phyloP scores from a whole-genome alignment of 2,329 filamentous ascomycete species.

The Alternaria sp. region DNA sequence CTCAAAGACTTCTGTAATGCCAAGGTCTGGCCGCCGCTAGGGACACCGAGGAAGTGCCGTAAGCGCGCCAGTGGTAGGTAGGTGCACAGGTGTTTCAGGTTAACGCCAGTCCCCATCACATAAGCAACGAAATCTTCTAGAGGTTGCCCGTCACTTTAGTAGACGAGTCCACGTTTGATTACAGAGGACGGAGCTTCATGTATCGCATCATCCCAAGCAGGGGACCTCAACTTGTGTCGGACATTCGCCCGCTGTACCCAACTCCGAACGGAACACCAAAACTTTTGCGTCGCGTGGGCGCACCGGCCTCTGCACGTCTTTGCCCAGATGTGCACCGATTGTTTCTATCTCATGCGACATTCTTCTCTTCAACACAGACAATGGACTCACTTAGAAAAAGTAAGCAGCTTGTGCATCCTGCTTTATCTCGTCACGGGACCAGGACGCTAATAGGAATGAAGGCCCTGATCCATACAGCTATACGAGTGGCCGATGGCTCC shows the following conservation, averaged over 20 bases:
- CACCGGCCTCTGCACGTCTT: not conserved
- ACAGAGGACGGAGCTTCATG: not conserved
- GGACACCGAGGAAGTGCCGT: too few species aligned
- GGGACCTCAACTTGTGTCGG: not conserved
- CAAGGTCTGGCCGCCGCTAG: too few species aligned
- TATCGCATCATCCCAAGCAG: not conserved
- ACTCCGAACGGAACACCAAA: not conserved
- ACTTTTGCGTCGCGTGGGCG: not conserved
- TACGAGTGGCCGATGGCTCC: conserved; percentile 49
- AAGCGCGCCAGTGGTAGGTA: too few species aligned
- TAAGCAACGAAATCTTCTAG: too few species aligned
- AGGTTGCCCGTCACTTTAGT: too few species aligned
- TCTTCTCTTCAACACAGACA: not conserved
- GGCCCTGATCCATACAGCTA: conserved; percentile 34
- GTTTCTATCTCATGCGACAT: not conserved
- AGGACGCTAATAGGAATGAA: conserved; percentile 15
- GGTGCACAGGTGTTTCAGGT: too few species aligned
- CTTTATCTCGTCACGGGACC: not conserved
- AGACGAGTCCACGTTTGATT: not conserved
- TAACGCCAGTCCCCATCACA: too few species aligned
- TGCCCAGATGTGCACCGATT: not conserved
- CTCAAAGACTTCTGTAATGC: too few species aligned
- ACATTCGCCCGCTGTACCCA: not conserved
- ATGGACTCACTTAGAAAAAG: not conserved
- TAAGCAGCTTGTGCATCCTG: not conserved